phyloP scores from a whole-genome alignment of 2,329 filamentous ascomycete species.

The Tolypocladium ophioglossoides region DNA sequence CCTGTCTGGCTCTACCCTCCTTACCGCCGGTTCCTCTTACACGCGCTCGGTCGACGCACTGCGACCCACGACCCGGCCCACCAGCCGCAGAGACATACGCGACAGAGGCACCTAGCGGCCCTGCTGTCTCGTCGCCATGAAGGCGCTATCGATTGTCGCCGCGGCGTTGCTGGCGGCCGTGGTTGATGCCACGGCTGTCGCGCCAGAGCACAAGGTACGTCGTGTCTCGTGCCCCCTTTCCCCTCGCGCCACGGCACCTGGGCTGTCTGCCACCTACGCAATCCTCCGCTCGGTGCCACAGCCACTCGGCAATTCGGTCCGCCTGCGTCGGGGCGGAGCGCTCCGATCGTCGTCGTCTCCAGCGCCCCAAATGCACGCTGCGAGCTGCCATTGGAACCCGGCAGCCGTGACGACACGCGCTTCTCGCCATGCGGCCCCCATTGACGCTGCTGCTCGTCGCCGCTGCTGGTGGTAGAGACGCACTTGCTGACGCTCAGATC shows the following conservation, averaged over 20 bases:
- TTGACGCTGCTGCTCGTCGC: constrained; percentile 2
- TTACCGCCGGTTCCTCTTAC: too few relatives aligned
- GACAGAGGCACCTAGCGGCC: not conserved
- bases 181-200: constrained; percentile 13
- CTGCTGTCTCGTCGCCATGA: constrained; percentile 17
- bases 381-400: not conserved
- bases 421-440: not conserved
- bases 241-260: not conserved
- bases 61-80: too few relatives aligned
- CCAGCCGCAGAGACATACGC: too few relatives aligned
- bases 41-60: too few relatives aligned
- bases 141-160: constrained; percentile 19
- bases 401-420: not conserved
- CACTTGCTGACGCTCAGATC: constrained; percentile 12
- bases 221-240: not conserved
- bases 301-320: too few relatives aligned
- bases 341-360: too few relatives aligned
- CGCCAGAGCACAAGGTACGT: not conserved
- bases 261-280: not conserved
- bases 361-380: not conserved
- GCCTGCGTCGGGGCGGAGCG: too few relatives aligned
- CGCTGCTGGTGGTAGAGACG: not conserved
- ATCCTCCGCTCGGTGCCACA: not conserved
- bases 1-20: too few relatives aligned
- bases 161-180: constrained; percentile 19